Evolutionary conservation across 257 asterid species (phyloP).

Genomic region (Solanum virginianum): DNA sequence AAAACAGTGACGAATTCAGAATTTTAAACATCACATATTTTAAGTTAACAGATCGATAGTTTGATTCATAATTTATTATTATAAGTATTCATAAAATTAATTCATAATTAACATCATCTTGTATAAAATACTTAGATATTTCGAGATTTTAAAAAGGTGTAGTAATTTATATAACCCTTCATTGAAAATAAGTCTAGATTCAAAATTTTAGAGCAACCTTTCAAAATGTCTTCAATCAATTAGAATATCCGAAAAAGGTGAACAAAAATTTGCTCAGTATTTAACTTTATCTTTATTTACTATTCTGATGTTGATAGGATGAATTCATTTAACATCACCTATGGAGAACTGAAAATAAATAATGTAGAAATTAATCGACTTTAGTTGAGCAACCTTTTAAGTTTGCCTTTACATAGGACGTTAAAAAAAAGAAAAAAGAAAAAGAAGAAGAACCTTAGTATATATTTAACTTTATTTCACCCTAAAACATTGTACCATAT

Average conservation of each 20-base stretch:
- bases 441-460: background rate
- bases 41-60: background rate
- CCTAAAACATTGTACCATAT: too few relatives aligned
- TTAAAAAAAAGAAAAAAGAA: background rate
- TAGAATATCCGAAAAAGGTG: background rate
- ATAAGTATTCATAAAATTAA: background rate
- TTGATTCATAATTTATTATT: background rate
- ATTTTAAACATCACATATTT: background rate
- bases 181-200: background rate
- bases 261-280: background rate
- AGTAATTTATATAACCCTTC: background rate
- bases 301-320: background rate
- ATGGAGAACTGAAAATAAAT: background rate
- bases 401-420: too few relatives aligned
- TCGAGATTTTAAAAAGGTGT: background rate
- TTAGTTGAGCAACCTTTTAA: background rate
- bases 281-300: background rate
- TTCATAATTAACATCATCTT: background rate
- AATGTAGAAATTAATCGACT: too few relatives aligned
- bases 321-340: background rate
- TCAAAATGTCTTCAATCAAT: background rate
- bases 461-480: too few relatives aligned
- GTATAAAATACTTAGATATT: background rate
- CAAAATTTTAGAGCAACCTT: background rate
- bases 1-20: background rate